Evolutionary conservation across 441 rosid species (phyloP).

Genomic region (Theobroma grandiflorum): DNA sequence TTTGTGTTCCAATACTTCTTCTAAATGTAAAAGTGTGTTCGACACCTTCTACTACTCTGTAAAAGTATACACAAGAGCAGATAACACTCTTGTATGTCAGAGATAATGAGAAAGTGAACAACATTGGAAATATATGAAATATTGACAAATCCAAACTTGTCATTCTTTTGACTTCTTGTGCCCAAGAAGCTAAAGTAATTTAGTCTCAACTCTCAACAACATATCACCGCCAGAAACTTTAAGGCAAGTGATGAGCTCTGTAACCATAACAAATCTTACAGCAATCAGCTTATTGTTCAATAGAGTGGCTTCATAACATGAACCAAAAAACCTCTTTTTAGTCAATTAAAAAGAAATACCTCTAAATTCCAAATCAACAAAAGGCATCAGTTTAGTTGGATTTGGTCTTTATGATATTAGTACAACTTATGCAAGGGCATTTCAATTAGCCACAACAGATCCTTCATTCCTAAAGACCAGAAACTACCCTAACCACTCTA

Average conservation of each 20-base stretch:
- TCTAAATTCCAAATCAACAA: not conserved
- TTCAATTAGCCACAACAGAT: not conserved
- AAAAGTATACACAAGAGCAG: not conserved
- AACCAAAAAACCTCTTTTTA: not conserved
- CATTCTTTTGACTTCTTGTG: not conserved
- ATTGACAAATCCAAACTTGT: not conserved
- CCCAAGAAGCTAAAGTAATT: not conserved
- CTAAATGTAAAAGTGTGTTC: not conserved
- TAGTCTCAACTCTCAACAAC: not conserved
- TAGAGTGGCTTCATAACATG: not conserved
- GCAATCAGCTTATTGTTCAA: constrained; percentile 1
- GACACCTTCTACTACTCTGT: not conserved
- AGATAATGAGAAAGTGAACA: not conserved
- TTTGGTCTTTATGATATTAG: not conserved
- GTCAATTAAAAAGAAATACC: not conserved
- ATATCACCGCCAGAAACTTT: not conserved
- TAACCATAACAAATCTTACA: not conserved
- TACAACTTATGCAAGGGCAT: constrained; percentile 1
- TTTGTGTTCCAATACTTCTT: not conserved
- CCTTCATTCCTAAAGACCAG: not conserved
- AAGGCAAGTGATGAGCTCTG: constrained; percentile 1
- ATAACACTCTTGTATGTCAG: not conserved
- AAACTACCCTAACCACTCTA: not conserved
- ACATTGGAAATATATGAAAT: not conserved
- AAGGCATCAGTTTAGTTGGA: not conserved